A percentile compares a stretch with the other conserved stretches of the same genome.
These are phyloP conservation scores for Phytophthora kernoviae DNA, from an alignment of 352 stramenopile species.

Conservation along the genomic window DNA sequence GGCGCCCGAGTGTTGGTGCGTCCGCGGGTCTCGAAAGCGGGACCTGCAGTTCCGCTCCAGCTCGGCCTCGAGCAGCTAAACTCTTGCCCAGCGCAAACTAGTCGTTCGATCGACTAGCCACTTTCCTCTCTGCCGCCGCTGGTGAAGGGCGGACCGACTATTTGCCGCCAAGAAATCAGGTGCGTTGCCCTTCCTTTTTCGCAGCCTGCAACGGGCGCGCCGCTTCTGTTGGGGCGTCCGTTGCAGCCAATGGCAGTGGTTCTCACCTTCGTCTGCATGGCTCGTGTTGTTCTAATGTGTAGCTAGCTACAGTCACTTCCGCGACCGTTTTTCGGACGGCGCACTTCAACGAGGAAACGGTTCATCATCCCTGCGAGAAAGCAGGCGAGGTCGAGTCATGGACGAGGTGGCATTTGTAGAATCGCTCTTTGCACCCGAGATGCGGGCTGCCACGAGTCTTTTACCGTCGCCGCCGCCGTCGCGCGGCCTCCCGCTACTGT, in stretches of 20 bases:
- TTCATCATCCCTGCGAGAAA: constrained; percentile 3
- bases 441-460: constrained; percentile 31
- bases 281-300: not conserved
- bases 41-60: too few species aligned
- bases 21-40: too few species aligned
- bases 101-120: too few species aligned
- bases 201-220: not conserved
- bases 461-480: constrained; percentile 6
- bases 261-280: not conserved
- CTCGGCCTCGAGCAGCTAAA: too few species aligned
- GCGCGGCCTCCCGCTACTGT: not conserved
- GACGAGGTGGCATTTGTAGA: constrained; percentile 75
- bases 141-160: not conserved
- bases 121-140: not conserved
- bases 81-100: too few species aligned
- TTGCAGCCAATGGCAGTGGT: not conserved
- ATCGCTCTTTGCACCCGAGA: constrained; percentile 62
- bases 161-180: constrained; percentile 11
- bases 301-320: too few species aligned
- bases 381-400: constrained; percentile 30
- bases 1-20: not conserved
- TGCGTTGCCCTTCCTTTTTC: constrained; percentile 9
- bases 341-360: not conserved
- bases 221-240: constrained; percentile 1
- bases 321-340: not conserved